Evolutionary conservation across 352 stramenopile species (phyloP), one percentile per base, ranked within the genome.

Genomic region (Pythium coloratum): DNA sequence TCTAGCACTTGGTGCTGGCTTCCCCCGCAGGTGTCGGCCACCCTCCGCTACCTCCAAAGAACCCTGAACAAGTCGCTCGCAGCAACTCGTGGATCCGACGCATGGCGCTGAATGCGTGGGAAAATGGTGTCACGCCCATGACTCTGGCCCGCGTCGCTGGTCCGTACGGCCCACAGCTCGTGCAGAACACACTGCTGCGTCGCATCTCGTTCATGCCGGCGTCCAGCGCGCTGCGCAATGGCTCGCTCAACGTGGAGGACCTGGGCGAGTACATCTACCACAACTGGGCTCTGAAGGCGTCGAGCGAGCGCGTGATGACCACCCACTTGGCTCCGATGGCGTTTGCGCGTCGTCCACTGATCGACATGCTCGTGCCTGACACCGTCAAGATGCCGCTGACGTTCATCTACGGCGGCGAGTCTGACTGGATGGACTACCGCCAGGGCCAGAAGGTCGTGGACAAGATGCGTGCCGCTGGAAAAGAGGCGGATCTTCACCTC

Each of bases 401-500:
- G 33, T 94, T 95, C 62, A 86, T 95, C 51, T 94, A 94, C 63
- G 80, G 80, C 8, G 84, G 86, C 46, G 80, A 92, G 30, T 84
- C 76, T 33, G 87, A 95, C 72, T 95, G 87, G 87, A 95, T 95
- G 87, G 85, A 95, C 72, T 92, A 88, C 61, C 76, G 75, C 42
- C 81, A 90, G 56, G 83, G 84, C 20, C 63, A 79, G 50, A 66
- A 77, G 14, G 79, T 95, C n/a, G 80, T 93, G 13, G 70, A 91
- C 24, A 66, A 66, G 4, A 85, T 94, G n/a, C 68, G 73, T 26
- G 50, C 70, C 6, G 64, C 72, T 0, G 71, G 60, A 12, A 74
- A 72, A 20, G 55, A 64, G 10, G 77, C 84, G 33, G 69, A 78
- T 47, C 70, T 95, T n/a, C 76, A 86, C 49, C 75, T 80, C 59